Evolutionary conservation across 1,284 basidiomycete genomes (phyloP).

Genomic region (Calocybe gambosa): DNA sequence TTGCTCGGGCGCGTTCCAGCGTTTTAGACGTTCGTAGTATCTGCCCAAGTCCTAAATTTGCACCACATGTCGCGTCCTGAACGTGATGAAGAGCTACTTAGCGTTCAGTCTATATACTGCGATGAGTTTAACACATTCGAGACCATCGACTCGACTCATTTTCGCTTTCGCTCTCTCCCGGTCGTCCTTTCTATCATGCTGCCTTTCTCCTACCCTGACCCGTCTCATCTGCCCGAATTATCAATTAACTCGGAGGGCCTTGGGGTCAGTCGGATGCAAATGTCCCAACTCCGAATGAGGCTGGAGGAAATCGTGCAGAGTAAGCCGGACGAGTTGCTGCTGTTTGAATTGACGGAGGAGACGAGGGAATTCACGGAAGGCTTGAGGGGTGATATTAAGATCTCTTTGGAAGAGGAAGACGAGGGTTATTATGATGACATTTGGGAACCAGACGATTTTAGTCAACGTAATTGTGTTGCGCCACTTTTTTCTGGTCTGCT

Average conservation of each 20-base stretch:
- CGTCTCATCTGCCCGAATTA: slow-evolving; percentile 4
- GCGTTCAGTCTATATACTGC: slow-evolving; percentile 10
- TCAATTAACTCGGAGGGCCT: slow-evolving; percentile 9
- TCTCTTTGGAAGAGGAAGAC: slow-evolving; percentile 4
- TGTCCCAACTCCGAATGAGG: slow-evolving; percentile 7
- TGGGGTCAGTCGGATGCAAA: slow-evolving; percentile 6
- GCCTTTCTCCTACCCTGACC: slow-evolving; percentile 6
- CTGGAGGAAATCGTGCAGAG: slow-evolving; percentile 5
- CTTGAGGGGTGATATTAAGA: slow-evolving; percentile 2
- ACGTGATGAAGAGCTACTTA: slow-evolving; percentile 8
- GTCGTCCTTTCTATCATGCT: slow-evolving; percentile 6
- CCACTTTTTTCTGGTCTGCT: background rate
- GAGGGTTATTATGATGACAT: background rate
- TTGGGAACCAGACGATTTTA: background rate
- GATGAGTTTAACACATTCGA: slow-evolving; percentile 9
- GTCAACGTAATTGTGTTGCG: slow-evolving; percentile 1
- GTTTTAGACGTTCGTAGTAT: too few relatives aligned
- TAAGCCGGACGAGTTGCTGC: slow-evolving; percentile 4
- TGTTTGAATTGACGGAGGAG: slow-evolving; percentile 8
- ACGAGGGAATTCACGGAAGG: slow-evolving; percentile 3
- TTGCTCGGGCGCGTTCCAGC: too few relatives aligned
- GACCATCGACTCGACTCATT: slow-evolving; percentile 7
- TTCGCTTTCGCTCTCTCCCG: slow-evolving; percentile 7
- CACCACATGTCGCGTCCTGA: background rate
- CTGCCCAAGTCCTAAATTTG: too few relatives aligned